Evolutionary conservation across 2,329 filamentous ascomycete genomes (phyloP).

Genomic region (Phialocephala subalpina): DNA sequence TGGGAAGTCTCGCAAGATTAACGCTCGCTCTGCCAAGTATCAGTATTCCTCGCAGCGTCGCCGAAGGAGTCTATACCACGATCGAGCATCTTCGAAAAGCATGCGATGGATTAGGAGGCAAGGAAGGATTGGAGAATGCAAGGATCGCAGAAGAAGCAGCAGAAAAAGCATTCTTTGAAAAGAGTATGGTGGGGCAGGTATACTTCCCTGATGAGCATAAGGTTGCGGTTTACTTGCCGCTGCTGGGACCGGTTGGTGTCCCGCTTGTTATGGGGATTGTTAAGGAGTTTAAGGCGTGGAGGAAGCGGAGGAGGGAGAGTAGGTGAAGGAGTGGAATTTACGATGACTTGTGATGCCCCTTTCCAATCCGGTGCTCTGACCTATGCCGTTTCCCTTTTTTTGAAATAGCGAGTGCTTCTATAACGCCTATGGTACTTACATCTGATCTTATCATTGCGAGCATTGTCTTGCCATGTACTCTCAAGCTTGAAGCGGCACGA

Average conservation of each 20-base stretch:
- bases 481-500: too few relatives aligned
- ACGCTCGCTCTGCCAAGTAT: constrained; percentile 87
- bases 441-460: too few relatives aligned
- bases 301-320: constrained; percentile 36
- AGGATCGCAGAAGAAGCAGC: constrained; percentile 87
- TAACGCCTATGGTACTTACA: too few relatives aligned
- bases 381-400: too few relatives aligned
- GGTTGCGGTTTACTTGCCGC: constrained; percentile 91
- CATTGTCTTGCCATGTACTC: too few relatives aligned
- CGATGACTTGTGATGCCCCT: background rate
- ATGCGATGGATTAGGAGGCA: constrained; percentile 73
- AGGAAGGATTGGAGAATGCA: constrained; percentile 79
- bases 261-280: constrained; percentile 84
- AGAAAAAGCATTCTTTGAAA: constrained; percentile 96
- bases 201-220: constrained; percentile 99
- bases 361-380: background rate
- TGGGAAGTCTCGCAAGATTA: constrained; percentile 90
- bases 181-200: constrained; percentile 97
- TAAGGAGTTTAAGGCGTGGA: constrained; percentile 74
- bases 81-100: constrained; percentile 80
- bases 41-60: constrained; percentile 87
- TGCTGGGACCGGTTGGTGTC: constrained; percentile 90
- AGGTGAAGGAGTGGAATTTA: constrained; percentile 1
- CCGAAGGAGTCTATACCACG: constrained; percentile 82
- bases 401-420: background rate